Evolutionary conservation across 225 moss, liverwort and hornwort genomes (phyloP), one percentile per base, ranked within the genome.

Genomic region (Antitrichia curtipendula): DNA sequence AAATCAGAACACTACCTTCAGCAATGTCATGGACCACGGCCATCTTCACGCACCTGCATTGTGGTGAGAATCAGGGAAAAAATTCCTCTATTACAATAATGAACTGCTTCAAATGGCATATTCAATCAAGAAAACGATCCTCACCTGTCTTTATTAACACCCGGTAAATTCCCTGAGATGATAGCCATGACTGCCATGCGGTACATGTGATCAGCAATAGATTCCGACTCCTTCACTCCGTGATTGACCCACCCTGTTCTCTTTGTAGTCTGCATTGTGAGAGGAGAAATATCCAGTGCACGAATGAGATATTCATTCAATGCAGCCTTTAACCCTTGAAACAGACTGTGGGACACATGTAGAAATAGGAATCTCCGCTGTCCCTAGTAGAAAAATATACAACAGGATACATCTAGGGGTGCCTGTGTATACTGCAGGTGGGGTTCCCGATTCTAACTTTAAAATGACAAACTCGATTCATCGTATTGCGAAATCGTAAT

Each of bases 1-100:
- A 58, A 86, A 85, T 47, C 17, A 78, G 71, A 79, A 82, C 89
- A 77, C 23, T 87, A 95, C 95, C 95, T 92, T 99, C 97, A 49
- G 98, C 98, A 91, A 99, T 90, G 93, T 99, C 98, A 91, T 99
- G 98, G 81, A 99, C 96, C 88, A 99, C 95, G 23, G 98, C 98
- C 97, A 97, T 99, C 92, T 99, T 99, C 93, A 99, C 97, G 87
- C 97, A 97, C 89, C 95, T 95, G 93, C 83, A 88, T 89, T 83
- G 69, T 71, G 88, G 84, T 82, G 61, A 88, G 82, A 81, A 62
- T 70, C 80, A 59, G 75, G 38, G 58, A 27, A 88, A 86, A 88
- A 45, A 72, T 81, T 50, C 77, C 58, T 83, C 77, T 65, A 23
- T 64, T 34, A 38, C 64, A 28, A 76, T 61, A 76, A 82, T 62